Base-by-base conservation (phyloP, 345 rosid species). In the Eucalyptus dawsonii region DNA sequence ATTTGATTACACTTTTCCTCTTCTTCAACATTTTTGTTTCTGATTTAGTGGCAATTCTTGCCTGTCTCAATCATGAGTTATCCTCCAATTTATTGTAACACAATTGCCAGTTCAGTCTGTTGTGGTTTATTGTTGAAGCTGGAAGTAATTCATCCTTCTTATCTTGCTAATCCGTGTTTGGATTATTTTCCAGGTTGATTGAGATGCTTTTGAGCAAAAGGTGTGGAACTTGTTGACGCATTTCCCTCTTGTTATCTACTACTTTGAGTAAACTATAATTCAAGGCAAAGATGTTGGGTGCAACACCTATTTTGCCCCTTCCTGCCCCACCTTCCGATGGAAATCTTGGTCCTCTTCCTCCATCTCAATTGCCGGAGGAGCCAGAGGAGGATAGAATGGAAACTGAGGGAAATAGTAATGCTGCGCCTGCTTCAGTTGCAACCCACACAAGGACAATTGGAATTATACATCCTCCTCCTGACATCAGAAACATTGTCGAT, bases 381-480 rank as follows among this genome's bases (percentile, higher is more conserved):
- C 90, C 90, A 86, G 87, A 58, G 65, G 94, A 92, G 83, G 97
- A 94, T 86, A 90, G 25, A 44, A 88, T 89, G 14, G 86, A 69
- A 53, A 92, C 88, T 92, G 95, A 93, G 45, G 96, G 95, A 89
- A 94, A 90, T 88, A 93, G 89, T 76, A 89, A 62, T 76, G 93
- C 88, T 67, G 92, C 89, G 76, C 93, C 93, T 10, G 93, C 91
- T 13, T 91, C 96, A 8, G 93, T 96, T 53, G 95, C 98, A 4
- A 96, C 96, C 58, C 99, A 97, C 92, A 95, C 99, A 1, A 93
- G 91, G 89, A 89, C 97, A n/a, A 95, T 97, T 16, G 98, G 99
- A 81, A 97, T 97, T 50, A 95, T 97, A 72, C 94, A 97, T 87
- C 99, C 97, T 27, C 99, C 99, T 81, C 96, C 96, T 5, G 98